Evolutionary conservation across 345 rosid genomes (phyloP).

Genomic region (Bruguiera gymnorhiza): DNA sequence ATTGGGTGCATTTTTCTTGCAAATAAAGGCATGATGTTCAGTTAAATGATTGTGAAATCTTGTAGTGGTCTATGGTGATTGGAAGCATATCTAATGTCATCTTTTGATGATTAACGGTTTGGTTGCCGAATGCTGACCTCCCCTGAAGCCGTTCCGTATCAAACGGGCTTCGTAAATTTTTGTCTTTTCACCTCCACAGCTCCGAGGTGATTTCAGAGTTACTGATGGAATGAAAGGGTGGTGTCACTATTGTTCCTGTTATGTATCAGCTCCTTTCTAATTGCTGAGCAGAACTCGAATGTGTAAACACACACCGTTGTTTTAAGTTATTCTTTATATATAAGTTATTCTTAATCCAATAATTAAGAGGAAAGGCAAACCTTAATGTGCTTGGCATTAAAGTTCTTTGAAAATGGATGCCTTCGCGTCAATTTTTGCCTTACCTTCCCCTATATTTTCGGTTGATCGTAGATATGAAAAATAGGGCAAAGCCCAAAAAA

Average conservation of each 20-base stretch:
- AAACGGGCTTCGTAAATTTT: slow-evolving; percentile 1
- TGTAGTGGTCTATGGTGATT: background rate
- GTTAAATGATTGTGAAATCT: background rate
- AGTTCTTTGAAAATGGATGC: slow-evolving; percentile 73
- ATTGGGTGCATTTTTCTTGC: background rate
- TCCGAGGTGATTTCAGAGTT: background rate
- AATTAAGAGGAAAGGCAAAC: slow-evolving; percentile 23
- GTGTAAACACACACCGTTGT: no score
- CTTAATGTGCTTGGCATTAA: slow-evolving; percentile 64
- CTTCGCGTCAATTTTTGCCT: slow-evolving; percentile 53
- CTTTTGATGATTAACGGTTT: background rate
- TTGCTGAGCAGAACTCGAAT: no score
- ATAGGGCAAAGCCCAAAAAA: no score
- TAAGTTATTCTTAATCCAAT: background rate
- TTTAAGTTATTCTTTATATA: no score
- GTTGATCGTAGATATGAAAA: background rate
- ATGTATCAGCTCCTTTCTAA: no score
- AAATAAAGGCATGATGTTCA: slow-evolving; percentile 2
- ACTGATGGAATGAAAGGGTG: slow-evolving; percentile 7
- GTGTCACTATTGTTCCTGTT: no score
- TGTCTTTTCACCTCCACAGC: background rate
- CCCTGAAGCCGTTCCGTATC: background rate
- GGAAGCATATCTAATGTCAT: slow-evolving; percentile 1
- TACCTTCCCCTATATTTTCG: background rate
- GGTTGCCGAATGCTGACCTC: slow-evolving; percentile 2